Base-by-base conservation (phyloP, 1,284 basidiomycete genomes). In the Mycena citricolor region DNA sequence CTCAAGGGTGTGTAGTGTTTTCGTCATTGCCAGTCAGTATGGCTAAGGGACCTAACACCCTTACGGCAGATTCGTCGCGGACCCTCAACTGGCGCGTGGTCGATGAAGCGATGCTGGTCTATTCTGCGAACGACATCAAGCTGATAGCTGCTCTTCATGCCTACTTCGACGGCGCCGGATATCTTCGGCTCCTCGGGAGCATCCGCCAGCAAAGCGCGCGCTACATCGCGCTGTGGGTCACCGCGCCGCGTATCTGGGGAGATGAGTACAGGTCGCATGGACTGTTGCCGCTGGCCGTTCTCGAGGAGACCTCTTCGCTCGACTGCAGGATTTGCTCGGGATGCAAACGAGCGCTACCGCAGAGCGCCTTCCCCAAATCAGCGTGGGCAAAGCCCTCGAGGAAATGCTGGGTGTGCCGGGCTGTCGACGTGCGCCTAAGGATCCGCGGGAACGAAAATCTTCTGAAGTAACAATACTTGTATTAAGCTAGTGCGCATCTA, bases 171-270 rank as follows among this genome's bases (percentile, higher is more conserved):
- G n/a, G 22, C 2, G 6, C 8, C 16, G 32, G 26, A 12, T 42
- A 40, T 16, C n/a, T n/a, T n/a, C n/a, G n/a, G n/a, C 22, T 50
- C 13, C 32, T 32, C 32, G 23, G 22, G 17, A 16, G 30, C 2
- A 30, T 54, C 8, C n/a, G 20, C 4, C 33, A 33, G 13, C 44
- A 55, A 32, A 55, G 53, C 34, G 17, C 24, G 16, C 39, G 39
- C 40, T 55, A 55, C 34, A 38, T 54, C 34, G 43, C 46, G 20
- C 30, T 54, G 33, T 54, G 52, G 52, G 38, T 32, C 31, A 32
- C 31, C 31, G 14, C 39, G 13, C n/a, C n/a, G n/a, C n/a, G n/a
- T n/a, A n/a, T n/a, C n/a, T n/a, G n/a, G n/a, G 4, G 12, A 17
- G 28, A 36, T 4, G 34, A 24, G 11, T 37, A 35, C 32, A 39